A percentile compares a stretch with the other conserved stretches of the same genome.
Conservation (phyloP, 2,329 filamentous ascomycete genomes). For the Claviceps sorghi region DNA sequence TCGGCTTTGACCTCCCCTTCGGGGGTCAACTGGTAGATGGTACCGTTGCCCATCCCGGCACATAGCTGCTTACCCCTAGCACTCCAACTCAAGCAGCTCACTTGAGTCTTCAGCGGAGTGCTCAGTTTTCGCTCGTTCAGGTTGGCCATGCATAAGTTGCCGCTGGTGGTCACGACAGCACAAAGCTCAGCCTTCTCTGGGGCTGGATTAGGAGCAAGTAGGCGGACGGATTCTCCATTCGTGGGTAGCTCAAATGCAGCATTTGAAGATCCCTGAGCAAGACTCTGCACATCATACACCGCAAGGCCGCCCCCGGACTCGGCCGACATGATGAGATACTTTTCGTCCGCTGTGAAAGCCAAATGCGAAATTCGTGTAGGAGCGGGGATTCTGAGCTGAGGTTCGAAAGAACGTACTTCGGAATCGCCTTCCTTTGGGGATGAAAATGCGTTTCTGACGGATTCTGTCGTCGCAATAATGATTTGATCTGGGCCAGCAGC, state of each 20-base stretch:
- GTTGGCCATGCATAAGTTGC: slow-evolving; percentile 73
- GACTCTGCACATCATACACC: slow-evolving; percentile 60
- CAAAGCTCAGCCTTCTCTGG: slow-evolving; percentile 58
- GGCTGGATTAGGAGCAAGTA: slow-evolving; percentile 67
- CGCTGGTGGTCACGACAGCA: slow-evolving; percentile 65
- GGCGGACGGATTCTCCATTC: slow-evolving; percentile 57
- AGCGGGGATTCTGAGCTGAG: slow-evolving; percentile 58
- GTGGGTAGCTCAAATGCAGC: slow-evolving; percentile 64
- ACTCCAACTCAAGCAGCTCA: slow-evolving; percentile 84
- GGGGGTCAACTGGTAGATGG: slow-evolving; percentile 68
- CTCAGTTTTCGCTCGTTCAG: slow-evolving; percentile 55
- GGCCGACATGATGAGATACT: slow-evolving; percentile 67
- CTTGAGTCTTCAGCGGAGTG: slow-evolving; percentile 50
- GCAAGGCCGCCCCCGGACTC: slow-evolving; percentile 69
- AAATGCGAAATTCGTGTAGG: slow-evolving; percentile 72
- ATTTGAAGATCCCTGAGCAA: slow-evolving; percentile 52
- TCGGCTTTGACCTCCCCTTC: slow-evolving; percentile 62
- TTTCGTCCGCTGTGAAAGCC: slow-evolving; percentile 80
- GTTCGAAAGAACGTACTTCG: slow-evolving; percentile 55
- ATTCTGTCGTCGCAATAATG: slow-evolving; percentile 60
- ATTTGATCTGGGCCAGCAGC: slow-evolving; percentile 74
- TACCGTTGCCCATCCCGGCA: slow-evolving; percentile 70
- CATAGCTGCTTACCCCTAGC: slow-evolving; percentile 84
- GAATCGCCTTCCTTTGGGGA: slow-evolving; percentile 42
- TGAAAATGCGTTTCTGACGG: slow-evolving; percentile 62